Conservation (phyloP, 1,139 yeast species). For the Saccharomyces pastorianus region DNA sequence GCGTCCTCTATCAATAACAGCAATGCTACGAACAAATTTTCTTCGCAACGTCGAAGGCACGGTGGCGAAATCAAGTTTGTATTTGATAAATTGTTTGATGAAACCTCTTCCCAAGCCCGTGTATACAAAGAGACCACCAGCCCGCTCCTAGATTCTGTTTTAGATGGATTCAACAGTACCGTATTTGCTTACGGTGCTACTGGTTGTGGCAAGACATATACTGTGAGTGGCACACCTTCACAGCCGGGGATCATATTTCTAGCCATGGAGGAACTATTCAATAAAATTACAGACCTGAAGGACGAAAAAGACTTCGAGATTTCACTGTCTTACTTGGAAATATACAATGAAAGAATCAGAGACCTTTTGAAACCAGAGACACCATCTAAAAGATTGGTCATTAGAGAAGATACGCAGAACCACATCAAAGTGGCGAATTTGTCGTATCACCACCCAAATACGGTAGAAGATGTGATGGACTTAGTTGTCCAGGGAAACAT, state of each 20-base stretch:
- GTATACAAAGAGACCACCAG: conserved; percentile 61
- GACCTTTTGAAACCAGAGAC: conserved; percentile 62
- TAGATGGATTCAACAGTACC: conserved; percentile 84
- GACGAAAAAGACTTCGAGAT: conserved; percentile 56
- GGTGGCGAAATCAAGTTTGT: conserved; percentile 62
- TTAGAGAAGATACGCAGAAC: conserved; percentile 65
- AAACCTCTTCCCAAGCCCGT: conserved; percentile 51
- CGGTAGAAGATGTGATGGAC: conserved; percentile 75
- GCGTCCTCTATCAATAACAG: conserved; percentile 10
- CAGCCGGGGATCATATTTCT: conserved; percentile 75
- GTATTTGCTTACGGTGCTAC: conserved; percentile 97
- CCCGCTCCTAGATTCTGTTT: conserved; percentile 63
- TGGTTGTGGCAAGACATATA: conserved; percentile 96
- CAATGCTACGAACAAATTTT: not conserved
- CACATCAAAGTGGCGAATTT: conserved; percentile 70
- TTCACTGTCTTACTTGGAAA: conserved; percentile 69
- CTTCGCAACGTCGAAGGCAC: not conserved
- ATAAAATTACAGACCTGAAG: conserved; percentile 44
- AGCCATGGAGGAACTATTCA: conserved; percentile 70
- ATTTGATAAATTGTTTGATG: conserved; percentile 76
- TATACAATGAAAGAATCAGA: conserved; percentile 80
- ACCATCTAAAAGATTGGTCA: conserved; percentile 38
- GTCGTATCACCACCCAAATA: conserved; percentile 52
- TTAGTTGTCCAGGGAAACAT: conserved; percentile 63
- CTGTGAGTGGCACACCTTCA: conserved; percentile 68